These are phyloP conservation scores for Quercus lobata DNA, from an alignment of 331 rosid species.

Conservation along the genomic window DNA sequence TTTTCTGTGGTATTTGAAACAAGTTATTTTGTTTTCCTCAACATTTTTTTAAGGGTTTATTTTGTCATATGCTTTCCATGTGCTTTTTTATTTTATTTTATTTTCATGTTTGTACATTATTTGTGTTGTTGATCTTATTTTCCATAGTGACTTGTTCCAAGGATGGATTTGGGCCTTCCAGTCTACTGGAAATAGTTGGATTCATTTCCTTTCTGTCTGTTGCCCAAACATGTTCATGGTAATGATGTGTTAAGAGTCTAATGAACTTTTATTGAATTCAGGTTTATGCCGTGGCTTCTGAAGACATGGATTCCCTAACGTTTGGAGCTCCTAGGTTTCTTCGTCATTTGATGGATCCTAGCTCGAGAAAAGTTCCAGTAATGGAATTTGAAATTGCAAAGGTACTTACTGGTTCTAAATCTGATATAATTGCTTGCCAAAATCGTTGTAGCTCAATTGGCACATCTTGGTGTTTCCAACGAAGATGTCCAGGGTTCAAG, in stretches of 20 bases:
- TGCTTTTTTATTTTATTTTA: not conserved
- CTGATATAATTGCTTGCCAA: not conserved
- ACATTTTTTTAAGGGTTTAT: not conserved
- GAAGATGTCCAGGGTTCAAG: no score
- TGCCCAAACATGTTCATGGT: not conserved
- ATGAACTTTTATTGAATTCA: slow-evolving; percentile 21
- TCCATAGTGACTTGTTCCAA: slow-evolving; percentile 3
- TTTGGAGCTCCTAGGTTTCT: slow-evolving; percentile 95
- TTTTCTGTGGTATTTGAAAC: not conserved
- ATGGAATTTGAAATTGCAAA: slow-evolving; percentile 92
- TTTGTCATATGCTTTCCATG: not conserved
- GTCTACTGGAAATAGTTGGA: not conserved
- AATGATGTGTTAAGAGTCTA: not conserved
- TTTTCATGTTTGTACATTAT: not conserved
- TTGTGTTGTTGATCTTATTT: not conserved
- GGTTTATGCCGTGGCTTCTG: slow-evolving; percentile 98
- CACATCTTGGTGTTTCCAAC: no score
- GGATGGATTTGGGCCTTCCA: not conserved
- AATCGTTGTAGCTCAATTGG: no score
- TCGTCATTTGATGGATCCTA: slow-evolving; percentile 98
- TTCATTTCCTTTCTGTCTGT: slow-evolving; percentile 5
- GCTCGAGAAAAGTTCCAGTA: slow-evolving; percentile 93
- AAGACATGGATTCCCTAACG: slow-evolving; percentile 96
- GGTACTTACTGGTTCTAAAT: slow-evolving; percentile 42
- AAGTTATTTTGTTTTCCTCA: not conserved